Conservation (phyloP, 768 basidiomycete species). For the Mycena galopus region DNA sequence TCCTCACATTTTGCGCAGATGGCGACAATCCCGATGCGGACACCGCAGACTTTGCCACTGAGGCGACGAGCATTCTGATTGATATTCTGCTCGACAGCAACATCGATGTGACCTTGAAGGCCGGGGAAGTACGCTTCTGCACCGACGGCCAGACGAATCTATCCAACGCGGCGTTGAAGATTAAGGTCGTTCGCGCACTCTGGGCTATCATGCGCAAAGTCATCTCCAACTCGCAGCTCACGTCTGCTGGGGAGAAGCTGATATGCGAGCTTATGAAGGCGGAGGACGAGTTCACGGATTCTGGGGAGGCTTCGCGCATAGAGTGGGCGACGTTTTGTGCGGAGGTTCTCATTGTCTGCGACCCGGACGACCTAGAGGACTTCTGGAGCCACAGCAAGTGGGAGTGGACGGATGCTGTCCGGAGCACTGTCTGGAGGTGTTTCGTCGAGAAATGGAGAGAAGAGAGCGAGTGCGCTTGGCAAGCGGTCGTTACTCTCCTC, state of each 20-base stretch:
- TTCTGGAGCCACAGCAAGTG: conserved; percentile 64
- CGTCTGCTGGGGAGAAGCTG: conserved; percentile 59
- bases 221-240: conserved; percentile 58
- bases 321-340: conserved; percentile 75
- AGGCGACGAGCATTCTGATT: conserved; percentile 57
- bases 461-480: conserved; percentile 62
- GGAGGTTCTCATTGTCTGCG: conserved; percentile 64
- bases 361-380: conserved; percentile 57
- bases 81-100: conserved; percentile 62
- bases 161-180: conserved; percentile 65
- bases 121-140: conserved; percentile 31
- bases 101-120: conserved; percentile 56
- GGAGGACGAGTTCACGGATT: conserved; percentile 60
- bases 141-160: conserved; percentile 30
- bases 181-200: conserved; percentile 69
- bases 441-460: conserved; percentile 70
- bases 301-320: conserved; percentile 58
- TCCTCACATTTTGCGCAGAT: conserved; percentile 48
- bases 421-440: conserved; percentile 67
- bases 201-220: conserved; percentile 63
- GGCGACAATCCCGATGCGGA: conserved; percentile 54
- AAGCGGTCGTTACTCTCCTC: conserved; percentile 65
- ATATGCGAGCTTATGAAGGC: conserved; percentile 63
- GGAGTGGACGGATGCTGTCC: conserved; percentile 56
- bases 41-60: conserved; percentile 53